Evolutionary conservation across 441 rosid genomes (phyloP).

Genomic region (Erysimum pusillum): DNA sequence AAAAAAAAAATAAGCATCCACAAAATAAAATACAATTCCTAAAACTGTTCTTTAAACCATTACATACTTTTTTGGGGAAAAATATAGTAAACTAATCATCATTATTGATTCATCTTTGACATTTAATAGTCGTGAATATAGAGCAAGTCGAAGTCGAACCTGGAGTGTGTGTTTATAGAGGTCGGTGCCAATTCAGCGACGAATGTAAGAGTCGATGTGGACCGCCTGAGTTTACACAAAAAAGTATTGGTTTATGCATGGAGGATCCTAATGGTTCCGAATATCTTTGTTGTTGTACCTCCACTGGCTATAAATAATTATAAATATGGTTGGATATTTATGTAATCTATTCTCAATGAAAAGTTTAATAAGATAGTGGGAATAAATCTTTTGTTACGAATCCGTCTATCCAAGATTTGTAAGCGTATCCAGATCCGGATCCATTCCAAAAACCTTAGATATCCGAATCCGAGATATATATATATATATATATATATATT

Average conservation of each 20-base stretch:
- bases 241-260: neutral
- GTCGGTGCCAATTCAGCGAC: neutral
- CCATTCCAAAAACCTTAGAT: too few species aligned
- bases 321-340: neutral
- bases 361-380: too few species aligned
- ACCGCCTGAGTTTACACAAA: neutral
- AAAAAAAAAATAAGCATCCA: neutral
- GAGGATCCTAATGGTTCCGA: neutral
- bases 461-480: too few species aligned
- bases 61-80: neutral
- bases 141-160: neutral
- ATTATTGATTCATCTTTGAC: neutral
- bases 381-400: too few species aligned
- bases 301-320: neutral
- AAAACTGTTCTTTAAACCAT: neutral
- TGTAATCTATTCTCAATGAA: too few species aligned
- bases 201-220: constrained; percentile 30
- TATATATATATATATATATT: too few species aligned
- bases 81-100: neutral
- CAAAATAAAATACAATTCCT: neutral
- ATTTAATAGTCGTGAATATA: neutral
- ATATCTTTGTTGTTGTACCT: constrained; percentile 22
- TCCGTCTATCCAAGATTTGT: too few species aligned
- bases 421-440: too few species aligned
- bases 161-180: neutral